These are phyloP conservation scores for Saturnispora mendoncae DNA, from an alignment of 805 yeast species.

Conservation along the genomic window DNA sequence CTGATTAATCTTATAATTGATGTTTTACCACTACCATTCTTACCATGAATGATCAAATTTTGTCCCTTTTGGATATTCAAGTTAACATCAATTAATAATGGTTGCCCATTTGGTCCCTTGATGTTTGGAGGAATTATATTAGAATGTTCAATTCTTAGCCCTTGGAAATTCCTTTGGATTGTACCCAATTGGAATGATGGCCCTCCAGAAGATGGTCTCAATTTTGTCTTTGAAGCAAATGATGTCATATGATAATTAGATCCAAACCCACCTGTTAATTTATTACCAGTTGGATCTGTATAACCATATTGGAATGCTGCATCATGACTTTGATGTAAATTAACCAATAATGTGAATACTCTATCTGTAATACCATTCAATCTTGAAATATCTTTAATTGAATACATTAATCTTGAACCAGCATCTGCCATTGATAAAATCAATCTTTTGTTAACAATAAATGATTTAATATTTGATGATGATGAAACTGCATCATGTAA, in stretches of 20 bases:
- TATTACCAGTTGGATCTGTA: slow-evolving; percentile 13
- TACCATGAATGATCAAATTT: slow-evolving; percentile 71
- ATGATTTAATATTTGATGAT: slow-evolving; percentile 62
- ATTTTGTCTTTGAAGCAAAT: slow-evolving; percentile 24
- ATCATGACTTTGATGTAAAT: slow-evolving; percentile 76
- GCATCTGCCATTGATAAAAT: slow-evolving; percentile 92
- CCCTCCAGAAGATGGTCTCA: slow-evolving; percentile 10
- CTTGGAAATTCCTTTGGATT: slow-evolving; percentile 64
- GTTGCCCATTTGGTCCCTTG: slow-evolving; percentile 49
- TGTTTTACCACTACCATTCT: slow-evolving; percentile 87
- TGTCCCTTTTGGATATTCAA: slow-evolving; percentile 56
- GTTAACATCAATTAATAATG: slow-evolving; percentile 51
- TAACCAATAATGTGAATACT: slow-evolving; percentile 66
- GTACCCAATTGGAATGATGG: slow-evolving; percentile 43
- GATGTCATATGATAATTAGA: slow-evolving; percentile 24
- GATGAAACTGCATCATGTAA: slow-evolving; percentile 19
- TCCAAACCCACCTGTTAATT: slow-evolving; percentile 24
- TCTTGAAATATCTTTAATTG: slow-evolving; percentile 86
- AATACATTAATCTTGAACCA: slow-evolving; percentile 88
- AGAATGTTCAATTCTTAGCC: slow-evolving; percentile 74
- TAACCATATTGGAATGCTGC: slow-evolving; percentile 41
- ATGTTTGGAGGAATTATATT: slow-evolving; percentile 72
- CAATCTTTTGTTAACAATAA: slow-evolving; percentile 81
- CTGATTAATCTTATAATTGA: slow-evolving; percentile 77
- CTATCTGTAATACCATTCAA: slow-evolving; percentile 86